Evolutionary conservation across 495 filamentous ascomycete species (phyloP).

Genomic region (Hyaloscypha finlandica): DNA sequence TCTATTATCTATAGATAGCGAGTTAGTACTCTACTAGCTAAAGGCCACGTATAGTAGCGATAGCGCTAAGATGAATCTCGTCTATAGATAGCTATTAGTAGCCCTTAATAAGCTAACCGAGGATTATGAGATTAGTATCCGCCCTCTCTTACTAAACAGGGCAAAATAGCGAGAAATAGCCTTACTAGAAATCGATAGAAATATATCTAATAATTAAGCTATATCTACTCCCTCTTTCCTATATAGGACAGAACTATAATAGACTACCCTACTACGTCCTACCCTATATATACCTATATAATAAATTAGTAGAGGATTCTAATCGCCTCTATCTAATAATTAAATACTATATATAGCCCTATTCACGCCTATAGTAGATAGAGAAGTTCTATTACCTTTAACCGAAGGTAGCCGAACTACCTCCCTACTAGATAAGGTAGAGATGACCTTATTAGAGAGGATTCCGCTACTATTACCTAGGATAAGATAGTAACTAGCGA

Average conservation of each 20-base stretch:
- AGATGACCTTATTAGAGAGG: neutral
- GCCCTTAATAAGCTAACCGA: no score
- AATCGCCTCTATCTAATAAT: neutral
- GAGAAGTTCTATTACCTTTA: slow-evolving; percentile 7
- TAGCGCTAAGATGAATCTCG: no score
- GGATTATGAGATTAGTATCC: no score
- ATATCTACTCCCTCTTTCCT: neutral
- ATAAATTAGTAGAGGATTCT: neutral
- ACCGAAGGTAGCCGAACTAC: neutral
- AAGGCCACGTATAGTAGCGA: no score
- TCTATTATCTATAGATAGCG: no score
- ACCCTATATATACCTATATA: neutral
- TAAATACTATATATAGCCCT: neutral
- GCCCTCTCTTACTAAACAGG: no score
- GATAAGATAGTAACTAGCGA: no score
- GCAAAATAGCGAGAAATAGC: no score
- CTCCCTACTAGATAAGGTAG: slow-evolving; percentile 4
- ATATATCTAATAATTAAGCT: neutral
- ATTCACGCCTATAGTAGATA: neutral
- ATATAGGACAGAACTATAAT: neutral
- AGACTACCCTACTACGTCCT: no score
- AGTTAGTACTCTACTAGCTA: no score
- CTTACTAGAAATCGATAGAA: neutral
- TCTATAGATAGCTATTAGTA: no score
- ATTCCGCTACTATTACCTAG: neutral